These are phyloP conservation scores for Stephanodiscus triporus DNA, from an alignment of 108 stramenopile genomes.

Conservation along the genomic window DNA sequence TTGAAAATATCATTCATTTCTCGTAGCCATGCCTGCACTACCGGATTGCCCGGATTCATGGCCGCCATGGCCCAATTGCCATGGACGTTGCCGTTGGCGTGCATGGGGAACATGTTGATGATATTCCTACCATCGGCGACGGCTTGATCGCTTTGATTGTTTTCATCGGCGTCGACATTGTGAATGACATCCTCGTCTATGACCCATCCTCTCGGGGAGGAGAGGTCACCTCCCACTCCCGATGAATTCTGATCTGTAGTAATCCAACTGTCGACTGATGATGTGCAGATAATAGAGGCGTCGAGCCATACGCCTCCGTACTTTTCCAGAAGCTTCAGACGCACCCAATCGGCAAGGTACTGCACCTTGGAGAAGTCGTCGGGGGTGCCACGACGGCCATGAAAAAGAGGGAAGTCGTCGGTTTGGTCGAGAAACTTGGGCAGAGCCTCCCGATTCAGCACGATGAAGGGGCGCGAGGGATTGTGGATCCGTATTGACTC, in stretches of 20 bases:
- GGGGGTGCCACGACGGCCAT: background rate
- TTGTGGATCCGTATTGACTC: background rate
- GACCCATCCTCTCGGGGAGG: too few species aligned
- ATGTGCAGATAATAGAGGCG: constrained; percentile 1
- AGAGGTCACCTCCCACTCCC: background rate
- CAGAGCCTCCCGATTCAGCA: background rate
- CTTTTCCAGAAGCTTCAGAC: background rate
- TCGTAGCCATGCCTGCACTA: background rate
- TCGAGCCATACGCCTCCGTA: constrained; percentile 9
- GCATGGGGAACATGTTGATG: constrained; percentile 8
- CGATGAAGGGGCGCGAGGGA: background rate
- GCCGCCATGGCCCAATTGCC: constrained; percentile 12
- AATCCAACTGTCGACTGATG: constrained; percentile 1
- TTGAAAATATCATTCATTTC: constrained; percentile 1
- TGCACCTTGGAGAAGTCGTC: background rate
- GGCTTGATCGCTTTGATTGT: background rate
- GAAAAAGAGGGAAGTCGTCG: background rate
- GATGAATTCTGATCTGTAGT: background rate
- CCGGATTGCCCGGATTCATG: background rate
- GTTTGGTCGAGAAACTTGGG: background rate
- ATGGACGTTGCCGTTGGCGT: constrained; percentile 3
- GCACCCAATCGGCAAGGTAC: constrained; percentile 8
- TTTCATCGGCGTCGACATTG: background rate
- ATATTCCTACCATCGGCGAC: background rate
- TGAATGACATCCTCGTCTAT: background rate